These are phyloP conservation scores for Kernera saxatilis DNA, from an alignment of 345 rosid genomes.

Conservation along the genomic window DNA sequence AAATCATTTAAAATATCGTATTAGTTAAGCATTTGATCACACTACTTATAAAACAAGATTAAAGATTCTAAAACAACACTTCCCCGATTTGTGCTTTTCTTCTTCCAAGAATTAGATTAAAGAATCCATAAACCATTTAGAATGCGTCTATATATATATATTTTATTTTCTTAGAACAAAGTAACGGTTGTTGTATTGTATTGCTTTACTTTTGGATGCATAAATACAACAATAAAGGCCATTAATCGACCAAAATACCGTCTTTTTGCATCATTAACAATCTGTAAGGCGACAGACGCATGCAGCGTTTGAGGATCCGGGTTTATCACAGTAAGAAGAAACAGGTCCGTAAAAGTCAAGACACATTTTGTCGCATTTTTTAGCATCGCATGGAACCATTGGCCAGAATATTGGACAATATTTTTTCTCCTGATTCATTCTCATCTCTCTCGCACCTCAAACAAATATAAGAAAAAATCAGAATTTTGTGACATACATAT, in stretches of 20 bases:
- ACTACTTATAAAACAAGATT: background rate
- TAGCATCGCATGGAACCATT: slow-evolving; percentile 22
- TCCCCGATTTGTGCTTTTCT: background rate
- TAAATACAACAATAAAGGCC: background rate
- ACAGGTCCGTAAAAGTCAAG: slow-evolving; percentile 5
- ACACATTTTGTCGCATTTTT: slow-evolving; percentile 18
- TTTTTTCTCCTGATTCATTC: background rate
- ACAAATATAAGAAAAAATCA: background rate
- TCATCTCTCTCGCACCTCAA: slow-evolving; percentile 24
- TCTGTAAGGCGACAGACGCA: slow-evolving; percentile 13
- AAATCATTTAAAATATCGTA: background rate
- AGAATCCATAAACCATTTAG: background rate
- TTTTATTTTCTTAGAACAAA: background rate
- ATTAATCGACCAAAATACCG: background rate
- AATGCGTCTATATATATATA: background rate
- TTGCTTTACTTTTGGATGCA: background rate
- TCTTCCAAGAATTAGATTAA: background rate
- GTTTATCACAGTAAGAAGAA: background rate
- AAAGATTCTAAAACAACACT: background rate
- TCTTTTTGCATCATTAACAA: background rate
- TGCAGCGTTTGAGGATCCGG: slow-evolving; percentile 2
- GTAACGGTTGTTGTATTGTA: background rate
- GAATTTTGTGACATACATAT: background rate
- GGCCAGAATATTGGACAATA: slow-evolving; percentile 4
- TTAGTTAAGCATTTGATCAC: background rate